Evolutionary conservation across 2,329 filamentous ascomycete genomes (phyloP).

Genomic region (Aciculosporium take): DNA sequence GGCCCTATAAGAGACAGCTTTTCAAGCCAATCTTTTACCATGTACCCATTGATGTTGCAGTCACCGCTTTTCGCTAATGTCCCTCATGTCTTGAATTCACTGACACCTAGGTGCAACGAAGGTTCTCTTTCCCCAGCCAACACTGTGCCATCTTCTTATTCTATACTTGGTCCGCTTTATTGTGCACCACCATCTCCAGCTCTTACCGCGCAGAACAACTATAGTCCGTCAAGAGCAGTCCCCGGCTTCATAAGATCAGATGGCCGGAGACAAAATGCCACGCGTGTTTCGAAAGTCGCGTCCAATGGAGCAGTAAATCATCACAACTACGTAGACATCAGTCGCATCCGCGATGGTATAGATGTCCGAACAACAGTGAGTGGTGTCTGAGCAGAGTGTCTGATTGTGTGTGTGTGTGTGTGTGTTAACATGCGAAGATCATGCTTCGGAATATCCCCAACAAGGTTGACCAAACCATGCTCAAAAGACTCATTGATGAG

Average conservation of each 20-base stretch:
- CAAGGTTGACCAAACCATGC: conserved; percentile 61
- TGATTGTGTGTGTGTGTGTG: no score
- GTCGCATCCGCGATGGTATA: conserved; percentile 46
- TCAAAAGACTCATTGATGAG: conserved; percentile 68
- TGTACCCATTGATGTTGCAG: conserved; percentile 22
- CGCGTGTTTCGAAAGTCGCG: conserved; percentile 30
- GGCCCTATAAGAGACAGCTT: conserved; percentile 8
- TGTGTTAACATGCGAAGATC: conserved; percentile 40
- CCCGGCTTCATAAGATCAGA: conserved; percentile 22
- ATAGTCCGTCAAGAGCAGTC: conserved; percentile 25
- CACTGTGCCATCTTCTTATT: conserved; percentile 18
- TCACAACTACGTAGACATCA: conserved; percentile 49
- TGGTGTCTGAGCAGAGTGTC: conserved; percentile 5
- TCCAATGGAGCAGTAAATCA: conserved; percentile 34
- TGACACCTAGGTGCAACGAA: conserved; percentile 8
- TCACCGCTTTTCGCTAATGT: conserved; percentile 15
- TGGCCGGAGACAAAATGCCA: conserved; percentile 34
- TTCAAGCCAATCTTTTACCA: conserved; percentile 13
- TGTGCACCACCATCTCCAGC: conserved; percentile 21
- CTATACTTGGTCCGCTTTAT: conserved; percentile 16
- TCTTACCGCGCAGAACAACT: conserved; percentile 22
- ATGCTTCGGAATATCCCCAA: conserved; percentile 95
- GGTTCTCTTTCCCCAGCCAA: conserved; percentile 13
- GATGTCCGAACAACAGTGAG: conserved; percentile 64
- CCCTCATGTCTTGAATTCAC: conserved; percentile 17